Base-by-base conservation (phyloP, 305 asterid species). In the Rubia peregrina region DNA sequence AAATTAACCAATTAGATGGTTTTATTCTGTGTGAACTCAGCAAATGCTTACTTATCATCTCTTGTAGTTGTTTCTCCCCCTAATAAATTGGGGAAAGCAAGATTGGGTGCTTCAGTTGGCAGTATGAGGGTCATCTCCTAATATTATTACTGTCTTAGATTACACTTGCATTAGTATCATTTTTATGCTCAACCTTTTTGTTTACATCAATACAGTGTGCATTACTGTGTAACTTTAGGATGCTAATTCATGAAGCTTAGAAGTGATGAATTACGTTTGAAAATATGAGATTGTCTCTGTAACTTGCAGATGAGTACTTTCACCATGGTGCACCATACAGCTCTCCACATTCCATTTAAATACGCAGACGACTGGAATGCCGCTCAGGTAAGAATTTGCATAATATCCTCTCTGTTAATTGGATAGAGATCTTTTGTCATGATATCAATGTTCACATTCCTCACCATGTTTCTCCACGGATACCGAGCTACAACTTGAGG, bases 301-400 rank as follows among this genome's bases (percentile, higher is more conserved):
- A 69, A 49, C 38, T 77, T 80, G 64, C 87, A 94, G 98, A 94
- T 94, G 99, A 91, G 98, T 77, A 91, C 99, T 77, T 91, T 91
- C 78, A 89, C 98, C 24, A 91, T 91, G 97, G 99, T 94, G 79
- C 98, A 94, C 79, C 99, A 91, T 76, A 94, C 99, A 0, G 98
- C 99, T 14, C 99, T 98, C 66, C 99, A 94, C 78, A 94, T 94
- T 81, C 98, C 99, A 51, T 94, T 88, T 65, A 91, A 94, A 77
- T 61, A 85, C 73, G 83, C 94, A 0, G 89, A 88, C 3, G 88
- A 87, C 77, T 91, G 99, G 99, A 94, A 91, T 72, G 93, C 96
- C 11, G 96, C 99, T 65, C 91, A n/a, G n/a, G n/a, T n/a, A 12
- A 46, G 53, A 46, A 14, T 43, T 41, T 17, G 67, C 43, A 9